Base-by-base conservation (phyloP, 306 rosid genomes). In the Vigna unguiculata region DNA sequence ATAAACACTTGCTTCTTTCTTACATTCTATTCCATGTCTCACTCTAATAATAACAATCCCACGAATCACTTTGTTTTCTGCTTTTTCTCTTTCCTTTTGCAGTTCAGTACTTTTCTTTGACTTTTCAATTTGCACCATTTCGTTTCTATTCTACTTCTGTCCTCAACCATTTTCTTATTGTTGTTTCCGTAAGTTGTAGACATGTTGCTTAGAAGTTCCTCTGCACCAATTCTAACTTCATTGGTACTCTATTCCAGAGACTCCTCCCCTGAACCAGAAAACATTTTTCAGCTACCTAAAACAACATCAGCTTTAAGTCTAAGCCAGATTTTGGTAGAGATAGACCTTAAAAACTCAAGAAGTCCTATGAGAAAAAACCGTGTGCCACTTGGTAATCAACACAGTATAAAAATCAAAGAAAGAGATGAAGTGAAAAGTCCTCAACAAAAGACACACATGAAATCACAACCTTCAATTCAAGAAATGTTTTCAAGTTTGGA, bases 121-220 rank as follows among this genome's bases (percentile, higher is more conserved):
- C 81, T 75, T 25, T 72, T 78, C 65, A 52, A 17, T 19, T 68
- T 59, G 48, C 69, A 45, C 40, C 77, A 58, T 43, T 65, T 41
- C 46, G 46, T 38, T 75, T 46, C 11, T 49, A 21, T 45, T 46
- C 11, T 49, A 21, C 34, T 28, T 47, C 34, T 32, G 15, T n/a
- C 40, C 21, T 30, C 25, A 24, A 41, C 32, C 0, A 34, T 63
- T 54, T 57, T 15, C 12, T 2, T 59, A 7, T 53, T n/a, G 63
- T 8, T 24, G 63, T 8, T 24, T 71, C 3, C 13, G 10, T 43
- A 11, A 38, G 81, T 10, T 45, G 6, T 36, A 7, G 32, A 88
- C 64, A 91, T 94, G 97, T 82, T 86, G 68, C 90, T 89, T 32
- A 83, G 92, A 83, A 92, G 91, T 74, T 87, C 87, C 24, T 90